Evolutionary conservation across 371 early-diverging fungal species (phyloP), one percentile per base, ranked within the genome.

Genomic region (Circinella umbellata): DNA sequence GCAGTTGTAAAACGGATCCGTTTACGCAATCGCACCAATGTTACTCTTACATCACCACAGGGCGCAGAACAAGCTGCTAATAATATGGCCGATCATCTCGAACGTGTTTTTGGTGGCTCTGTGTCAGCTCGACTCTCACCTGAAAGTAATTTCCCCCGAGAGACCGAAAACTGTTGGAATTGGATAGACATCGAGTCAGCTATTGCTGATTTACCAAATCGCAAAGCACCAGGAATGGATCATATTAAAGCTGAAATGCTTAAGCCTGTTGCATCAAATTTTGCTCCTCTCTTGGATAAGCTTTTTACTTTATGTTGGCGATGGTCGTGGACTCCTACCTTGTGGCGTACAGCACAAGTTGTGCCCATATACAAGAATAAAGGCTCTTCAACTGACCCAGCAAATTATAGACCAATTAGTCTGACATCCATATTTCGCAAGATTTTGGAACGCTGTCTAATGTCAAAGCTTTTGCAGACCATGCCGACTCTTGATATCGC

Each of bases 201-300:
- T 37, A 54, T 68, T 36, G 37, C 48, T 17, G 20, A 27, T 0
- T 60, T 78, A 0, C 70, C 75, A 0, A 34, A 18, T 3, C 42
- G 60, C 1, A 72, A 73, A 34, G 69, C 73, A 7, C 73, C 75
- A 34, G 78, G 78, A 48, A 17, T 42, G 7, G 77, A 78, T 35
- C 78, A 78, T 54, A 27, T 78, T 13, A 60, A 66, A 17, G 60
- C 64, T 37, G 78, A 74, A 62, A 78, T 78, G 78, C 55, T 78
- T 1, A 57, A 71, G 42, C 66, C 75, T 7, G 11, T 74, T 18
- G 34, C 48, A 1, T 13, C 38, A 17, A 20, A 18, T 1, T n/a
- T 73, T 11, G 17, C 68, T 55, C 61, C 69, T 4, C 14, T 71
- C 34, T 49, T 78, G 3, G n/a, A 20, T 20, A 13, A 5, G 0